Percentiles rank a stretch among this genome's conserved stretches.
Evolutionary conservation across 805 yeast genomes (phyloP).

Genomic region (Myxozyma geophila): DNA sequence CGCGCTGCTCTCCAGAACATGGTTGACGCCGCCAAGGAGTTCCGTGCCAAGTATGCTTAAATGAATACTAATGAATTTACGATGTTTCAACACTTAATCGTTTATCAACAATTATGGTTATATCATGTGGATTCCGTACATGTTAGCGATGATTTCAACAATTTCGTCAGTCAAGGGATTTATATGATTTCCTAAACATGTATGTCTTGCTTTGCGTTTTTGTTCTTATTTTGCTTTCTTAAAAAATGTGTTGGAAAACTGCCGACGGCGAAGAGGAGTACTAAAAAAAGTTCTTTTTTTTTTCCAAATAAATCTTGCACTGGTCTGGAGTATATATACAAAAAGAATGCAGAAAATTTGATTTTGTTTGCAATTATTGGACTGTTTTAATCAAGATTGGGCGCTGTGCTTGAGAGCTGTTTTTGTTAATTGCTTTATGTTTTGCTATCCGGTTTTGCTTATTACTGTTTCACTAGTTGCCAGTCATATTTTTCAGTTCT

Average conservation of each 20-base stretch:
- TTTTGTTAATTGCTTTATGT: neutral
- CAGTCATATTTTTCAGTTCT: neutral
- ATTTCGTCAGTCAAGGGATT: conserved; percentile 20
- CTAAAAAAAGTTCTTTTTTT: conserved; percentile 6
- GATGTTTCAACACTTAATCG: conserved; percentile 21
- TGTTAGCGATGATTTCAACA: conserved; percentile 19
- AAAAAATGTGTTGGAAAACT: neutral
- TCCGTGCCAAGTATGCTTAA: conserved; percentile 63
- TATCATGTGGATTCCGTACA: conserved; percentile 21
- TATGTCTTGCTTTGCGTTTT: conserved; percentile 17
- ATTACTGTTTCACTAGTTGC: neutral
- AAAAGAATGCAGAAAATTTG: neutral
- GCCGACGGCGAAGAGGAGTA: neutral
- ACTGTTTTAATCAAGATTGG: neutral
- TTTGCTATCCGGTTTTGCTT: neutral
- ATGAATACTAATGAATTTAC: conserved; percentile 6
- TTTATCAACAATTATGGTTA: conserved; percentile 13
- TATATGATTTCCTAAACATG: conserved; percentile 14
- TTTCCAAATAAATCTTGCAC: neutral
- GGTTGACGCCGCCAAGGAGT: conserved; percentile 98
- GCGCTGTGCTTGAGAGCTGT: neutral
- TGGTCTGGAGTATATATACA: neutral
- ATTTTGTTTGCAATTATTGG: conserved; percentile 2
- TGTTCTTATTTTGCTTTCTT: conserved; percentile 15
- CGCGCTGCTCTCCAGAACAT: conserved; percentile 93